phyloP scores from a whole-genome alignment of 805 yeast species.

The Saccharomycopsis fibuligera region DNA sequence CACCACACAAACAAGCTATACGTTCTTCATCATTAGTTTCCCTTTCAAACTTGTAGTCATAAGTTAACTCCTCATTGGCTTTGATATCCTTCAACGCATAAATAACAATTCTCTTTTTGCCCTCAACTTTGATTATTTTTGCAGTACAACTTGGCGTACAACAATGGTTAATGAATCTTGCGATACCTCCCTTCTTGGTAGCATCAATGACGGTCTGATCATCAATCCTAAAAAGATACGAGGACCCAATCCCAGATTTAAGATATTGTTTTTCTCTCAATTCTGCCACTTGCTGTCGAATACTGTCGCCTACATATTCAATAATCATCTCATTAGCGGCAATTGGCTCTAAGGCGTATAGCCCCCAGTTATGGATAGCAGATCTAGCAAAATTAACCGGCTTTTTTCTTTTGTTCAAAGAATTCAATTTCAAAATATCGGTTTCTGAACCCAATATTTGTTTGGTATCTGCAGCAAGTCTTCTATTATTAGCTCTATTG shows the following conservation, averaged over 20 bases:
- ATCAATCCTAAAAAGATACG: constrained; percentile 86
- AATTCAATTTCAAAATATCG: constrained; percentile 77
- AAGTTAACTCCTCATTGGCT: constrained; percentile 88
- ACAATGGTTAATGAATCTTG: constrained; percentile 94
- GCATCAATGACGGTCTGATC: constrained; percentile 96
- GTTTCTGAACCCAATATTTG: constrained; percentile 74
- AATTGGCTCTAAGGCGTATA: constrained; percentile 91
- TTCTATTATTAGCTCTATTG: constrained; percentile 78
- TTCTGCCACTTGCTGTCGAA: constrained; percentile 91
- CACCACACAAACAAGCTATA: constrained; percentile 90
- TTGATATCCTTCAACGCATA: constrained; percentile 85
- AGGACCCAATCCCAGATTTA: constrained; percentile 90
- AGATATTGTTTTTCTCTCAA: constrained; percentile 80
- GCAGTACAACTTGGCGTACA: constrained; percentile 98
- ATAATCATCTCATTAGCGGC: constrained; percentile 97
- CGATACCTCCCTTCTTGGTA: constrained; percentile 94
- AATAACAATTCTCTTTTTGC: constrained; percentile 87
- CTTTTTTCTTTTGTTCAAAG: constrained; percentile 81
- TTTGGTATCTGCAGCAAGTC: constrained; percentile 83
- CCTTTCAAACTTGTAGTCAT: constrained; percentile 91
- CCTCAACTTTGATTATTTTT: constrained; percentile 90
- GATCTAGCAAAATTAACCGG: constrained; percentile 96
- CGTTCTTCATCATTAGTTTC: constrained; percentile 85
- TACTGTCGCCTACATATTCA: constrained; percentile 94
- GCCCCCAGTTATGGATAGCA: constrained; percentile 97